Base-by-base conservation (phyloP, 352 stramenopile species). In the Pilasporangium apinafurcum region DNA sequence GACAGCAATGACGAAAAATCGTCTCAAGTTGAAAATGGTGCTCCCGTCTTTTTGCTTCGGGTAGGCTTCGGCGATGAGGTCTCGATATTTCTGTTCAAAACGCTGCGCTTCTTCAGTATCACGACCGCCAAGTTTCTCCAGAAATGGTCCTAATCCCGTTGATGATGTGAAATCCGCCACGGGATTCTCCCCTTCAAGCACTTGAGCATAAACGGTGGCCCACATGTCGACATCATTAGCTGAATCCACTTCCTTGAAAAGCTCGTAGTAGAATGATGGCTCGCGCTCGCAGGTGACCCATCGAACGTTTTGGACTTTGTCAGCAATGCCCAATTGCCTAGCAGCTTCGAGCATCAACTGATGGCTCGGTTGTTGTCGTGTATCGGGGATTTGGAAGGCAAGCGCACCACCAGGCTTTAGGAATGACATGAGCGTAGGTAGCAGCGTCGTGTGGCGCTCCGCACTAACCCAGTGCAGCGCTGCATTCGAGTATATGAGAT, bases 341-440 rank as follows among this genome's bases (percentile, higher is more conserved):
- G 62, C 75, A 0, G 75, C 68, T 20, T 80, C 59, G 22, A 50
- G 34, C 60, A 90, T 90, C 18, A 78, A 57, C 48, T 63, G 54
- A 32, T 86, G 72, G 45, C 72, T 88, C 24, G 72, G 65, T 30
- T 86, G 67, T 4, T 44, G 5, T 4, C 78, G 70, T 2, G 59
- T 77, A 53, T 91, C 78, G 7, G 78, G 78, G 48, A 86, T 88
- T 49, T 88, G 78, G 46, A 88, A 81, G 7, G 73, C 73, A 12
- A 91, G 45, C 26, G 68, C 62, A 5, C 78, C 78, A n/a, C 71
- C 78, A 30, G 72, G 75, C 44, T 86, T 86, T 14, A 91, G 38
- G 31, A 72, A 68, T 17, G 65, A 65, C 24, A 75, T 57, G n/a
- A 91, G 58, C 7, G 50, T 49, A 0, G 68, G 68, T 8, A 91